Conservation (phyloP, 2,329 filamentous ascomycete genomes). For the Penicillium glabrum region DNA sequence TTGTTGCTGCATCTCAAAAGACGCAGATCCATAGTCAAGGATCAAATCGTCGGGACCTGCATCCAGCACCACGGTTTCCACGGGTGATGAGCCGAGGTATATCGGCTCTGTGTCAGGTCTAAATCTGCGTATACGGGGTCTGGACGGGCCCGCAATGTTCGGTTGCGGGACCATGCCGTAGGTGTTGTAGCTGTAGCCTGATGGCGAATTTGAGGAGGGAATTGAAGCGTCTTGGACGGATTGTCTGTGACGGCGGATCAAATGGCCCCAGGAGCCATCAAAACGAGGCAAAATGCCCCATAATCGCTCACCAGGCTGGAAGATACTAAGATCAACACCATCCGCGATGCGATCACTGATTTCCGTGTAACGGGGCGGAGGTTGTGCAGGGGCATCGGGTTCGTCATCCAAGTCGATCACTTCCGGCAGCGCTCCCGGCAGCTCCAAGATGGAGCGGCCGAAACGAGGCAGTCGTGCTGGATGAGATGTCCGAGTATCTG, state of each 20-base stretch:
- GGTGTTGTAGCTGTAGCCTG: no score
- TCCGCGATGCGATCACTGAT: no score
- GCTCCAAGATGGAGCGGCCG: conserved; percentile 35
- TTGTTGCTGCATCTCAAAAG: conserved; percentile 7
- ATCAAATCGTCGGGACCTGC: not conserved
- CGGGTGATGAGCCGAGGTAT: not conserved
- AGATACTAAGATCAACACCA: no score
- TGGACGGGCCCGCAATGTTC: no score
- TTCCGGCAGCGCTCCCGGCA: conserved; percentile 30
- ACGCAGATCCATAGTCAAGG: conserved; percentile 11
- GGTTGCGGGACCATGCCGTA: no score
- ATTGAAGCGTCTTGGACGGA: no score
- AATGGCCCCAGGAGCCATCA: conserved; percentile 9
- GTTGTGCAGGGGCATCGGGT: conserved; percentile 12
- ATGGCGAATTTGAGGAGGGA: no score
- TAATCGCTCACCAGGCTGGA: no score
- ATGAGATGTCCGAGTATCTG: conserved; percentile 11
- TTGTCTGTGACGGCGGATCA: no score
- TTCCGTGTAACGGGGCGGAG: not conserved
- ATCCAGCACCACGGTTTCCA: not conserved
- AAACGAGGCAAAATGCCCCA: no score
- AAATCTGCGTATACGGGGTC: not conserved
- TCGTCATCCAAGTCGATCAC: conserved; percentile 44
- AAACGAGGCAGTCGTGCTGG: conserved; percentile 34
- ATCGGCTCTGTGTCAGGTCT: not conserved